Evolutionary conservation across 257 asterid genomes (phyloP), one percentile per base, ranked within the genome.

Genomic region (Agastache rugosa): DNA sequence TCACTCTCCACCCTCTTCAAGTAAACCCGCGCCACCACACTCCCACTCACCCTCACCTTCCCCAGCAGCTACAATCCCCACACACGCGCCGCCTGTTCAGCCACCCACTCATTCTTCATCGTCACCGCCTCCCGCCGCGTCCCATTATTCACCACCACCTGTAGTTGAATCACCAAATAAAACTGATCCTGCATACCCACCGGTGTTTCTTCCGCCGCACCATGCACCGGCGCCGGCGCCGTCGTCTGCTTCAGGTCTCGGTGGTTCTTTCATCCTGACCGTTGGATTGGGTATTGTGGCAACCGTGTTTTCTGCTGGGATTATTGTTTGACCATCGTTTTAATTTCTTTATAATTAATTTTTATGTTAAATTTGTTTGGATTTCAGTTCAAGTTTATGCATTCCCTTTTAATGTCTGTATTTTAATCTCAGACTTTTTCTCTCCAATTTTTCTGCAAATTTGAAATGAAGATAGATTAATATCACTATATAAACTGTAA

Each of bases 151-250:
- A 3, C 78, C 81, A 27, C 78, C 78, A 9, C 69, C 80, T 6
- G 6, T 29, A 35, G 72, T 61, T 16, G 72, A 63, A 27, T 11
- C 71, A 10, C 85, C 71, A 6, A 12, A 11, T 2, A 45, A 39
- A 34, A n/a, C 3, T 12, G 1, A 60, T 10, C 15, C 12, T 22
- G 71, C 39, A 22, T 11, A 29, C 6, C 7, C 69, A 7, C 48
- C 77, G 22, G 62, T 31, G 2, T 65, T 12, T 15, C 23, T 65
- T 4, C 37, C 77, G 0, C 75, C 71, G 27, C 42, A 35, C 71
- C 56, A 62, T 69, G 77, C 80, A 20, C 80, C 79, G 59, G 77
- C 82, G 17, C 75, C 82, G 25, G 82, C 81, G 7, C 81, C 81
- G 11, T 78, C 83, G 11, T 48, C 79, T 6, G 78, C 84, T 5